Evolutionary conservation across 1,284 basidiomycete genomes (phyloP).

Genomic region (Malassezia equina): DNA sequence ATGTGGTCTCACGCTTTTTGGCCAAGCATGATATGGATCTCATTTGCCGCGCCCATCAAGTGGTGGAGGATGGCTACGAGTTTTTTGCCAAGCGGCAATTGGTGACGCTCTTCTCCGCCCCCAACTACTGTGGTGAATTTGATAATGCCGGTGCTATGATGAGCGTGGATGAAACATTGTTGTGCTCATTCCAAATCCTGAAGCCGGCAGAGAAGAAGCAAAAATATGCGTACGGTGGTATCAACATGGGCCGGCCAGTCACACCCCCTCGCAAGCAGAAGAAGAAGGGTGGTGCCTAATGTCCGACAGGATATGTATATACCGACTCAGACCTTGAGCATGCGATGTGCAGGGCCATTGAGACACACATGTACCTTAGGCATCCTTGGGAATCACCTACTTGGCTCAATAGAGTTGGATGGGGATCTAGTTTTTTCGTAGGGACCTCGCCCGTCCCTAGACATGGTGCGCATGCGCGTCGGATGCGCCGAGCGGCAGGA

Average conservation of each 20-base stretch:
- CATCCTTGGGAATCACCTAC: background rate
- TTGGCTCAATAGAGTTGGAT: background rate
- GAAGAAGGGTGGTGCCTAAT: slow-evolving; percentile 43
- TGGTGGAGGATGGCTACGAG: slow-evolving; percentile 98
- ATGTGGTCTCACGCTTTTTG: slow-evolving; percentile 92
- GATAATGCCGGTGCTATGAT: slow-evolving; percentile 99
- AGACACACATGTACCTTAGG: slow-evolving; percentile 1
- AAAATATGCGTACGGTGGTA: slow-evolving; percentile 55
- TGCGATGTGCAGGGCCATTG: background rate
- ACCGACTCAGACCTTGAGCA: slow-evolving; percentile 9
- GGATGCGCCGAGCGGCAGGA: too few relatives aligned
- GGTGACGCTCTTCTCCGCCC: slow-evolving; percentile 93
- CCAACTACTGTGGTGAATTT: slow-evolving; percentile 95
- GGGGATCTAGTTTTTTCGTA: background rate
- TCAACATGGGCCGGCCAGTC: slow-evolving; percentile 52
- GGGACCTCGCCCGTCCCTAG: background rate
- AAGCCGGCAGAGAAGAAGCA: slow-evolving; percentile 99
- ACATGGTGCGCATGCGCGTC: background rate
- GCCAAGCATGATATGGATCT: slow-evolving; percentile 98
- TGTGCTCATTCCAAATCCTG: slow-evolving; percentile 90
- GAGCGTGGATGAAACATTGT: slow-evolving; percentile 93
- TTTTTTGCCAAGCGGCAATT: slow-evolving; percentile 97
- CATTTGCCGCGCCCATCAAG: slow-evolving; percentile 96
- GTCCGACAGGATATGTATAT: slow-evolving; percentile 13
- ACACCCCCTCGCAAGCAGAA: slow-evolving; percentile 54